These are phyloP conservation scores for Cutaneotrichosporon curvatum DNA, from an alignment of 1,284 basidiomycete genomes.

Conservation along the genomic window DNA sequence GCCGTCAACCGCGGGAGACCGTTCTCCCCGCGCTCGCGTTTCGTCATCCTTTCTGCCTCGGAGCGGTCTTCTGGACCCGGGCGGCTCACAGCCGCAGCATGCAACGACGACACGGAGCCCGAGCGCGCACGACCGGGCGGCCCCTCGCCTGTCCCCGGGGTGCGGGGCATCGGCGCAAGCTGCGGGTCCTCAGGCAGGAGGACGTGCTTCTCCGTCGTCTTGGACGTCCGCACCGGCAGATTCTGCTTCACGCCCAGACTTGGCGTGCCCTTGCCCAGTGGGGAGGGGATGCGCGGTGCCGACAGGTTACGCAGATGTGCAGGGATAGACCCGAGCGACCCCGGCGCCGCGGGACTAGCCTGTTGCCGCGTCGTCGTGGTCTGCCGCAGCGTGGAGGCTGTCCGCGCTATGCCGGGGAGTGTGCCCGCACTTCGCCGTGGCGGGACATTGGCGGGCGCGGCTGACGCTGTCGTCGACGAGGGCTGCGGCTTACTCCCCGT, in stretches of 20 bases:
- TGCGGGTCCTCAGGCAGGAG: conserved; percentile 85
- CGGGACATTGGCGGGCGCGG: neutral
- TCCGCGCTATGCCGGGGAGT: conserved; percentile 37
- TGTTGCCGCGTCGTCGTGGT: conserved; percentile 15
- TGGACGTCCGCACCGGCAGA: conserved; percentile 67
- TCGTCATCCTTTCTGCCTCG: conserved; percentile 53
- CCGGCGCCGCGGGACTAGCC: conserved; percentile 7
- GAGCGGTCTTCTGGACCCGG: conserved; percentile 32
- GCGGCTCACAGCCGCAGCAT: neutral
- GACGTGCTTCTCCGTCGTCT: conserved; percentile 86
- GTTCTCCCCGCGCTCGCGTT: conserved; percentile 63
- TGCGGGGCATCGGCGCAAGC: conserved; percentile 61
- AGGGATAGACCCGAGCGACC: conserved; percentile 34
- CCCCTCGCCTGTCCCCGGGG: conserved; percentile 8
- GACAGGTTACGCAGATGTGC: conserved; percentile 41
- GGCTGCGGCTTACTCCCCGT: conserved; percentile 28
- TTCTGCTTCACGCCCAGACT: conserved; percentile 35
- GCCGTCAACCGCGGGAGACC: conserved; percentile 73
- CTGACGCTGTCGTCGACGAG: conserved; percentile 7
- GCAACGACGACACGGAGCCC: neutral
- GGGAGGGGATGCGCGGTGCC: conserved; percentile 41
- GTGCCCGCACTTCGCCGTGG: conserved; percentile 39
- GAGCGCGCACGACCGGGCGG: conserved; percentile 7
- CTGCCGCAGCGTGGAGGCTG: conserved; percentile 43
- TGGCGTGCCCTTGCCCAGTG: conserved; percentile 44